Evolutionary conservation across 139 green algal species (phyloP), one percentile per base, ranked within the genome.

Genomic region (Haematococcus lacustris): DNA sequence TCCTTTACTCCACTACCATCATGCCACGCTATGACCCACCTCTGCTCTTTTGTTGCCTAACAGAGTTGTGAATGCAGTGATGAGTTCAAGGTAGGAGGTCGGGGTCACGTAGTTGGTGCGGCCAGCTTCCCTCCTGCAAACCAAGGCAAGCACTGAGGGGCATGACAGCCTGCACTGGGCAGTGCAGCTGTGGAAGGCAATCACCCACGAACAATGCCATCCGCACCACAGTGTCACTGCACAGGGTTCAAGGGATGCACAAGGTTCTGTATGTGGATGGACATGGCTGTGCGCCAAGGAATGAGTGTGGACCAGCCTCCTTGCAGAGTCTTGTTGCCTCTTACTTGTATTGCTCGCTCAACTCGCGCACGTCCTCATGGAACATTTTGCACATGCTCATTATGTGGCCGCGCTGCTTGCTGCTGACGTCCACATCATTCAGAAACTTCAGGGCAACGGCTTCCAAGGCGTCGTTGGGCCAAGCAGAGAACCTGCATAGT

Each of bases 101-200:
- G 88, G 89, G 3, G 89, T 95, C 6, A 95, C 88, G 78, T 95
- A 93, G 66, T 91, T 91, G 77, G 83, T 70, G n/a, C 89, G 82
- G n/a, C 88, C 81, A n/a, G 87, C 57, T 68, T 92, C 82, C 3
- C 47, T 28, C 26, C 74, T 57, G 69, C 32, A 83, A 80, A 89
- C 35, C 71, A 66, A 66, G 47, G 47, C 47, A 57, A 57, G 13
- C 21, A 21, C 47, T 57, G 47, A 57, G 47, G 21, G 13, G 47
- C 47, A 13, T 57, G 13, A 57, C n/a, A n/a, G n/a, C n/a, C n/a
- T n/a, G n/a, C n/a, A n/a, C n/a, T n/a, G n/a, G n/a, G n/a, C n/a
- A n/a, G n/a, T n/a, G n/a, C n/a, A n/a, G n/a, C n/a, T n/a, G n/a
- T n/a, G n/a, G n/a, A n/a, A n/a, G n/a, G n/a, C n/a, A n/a, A n/a